These are phyloP conservation scores for Coemansia sp. DNA, from an alignment of 192 early-diverging fungal genomes.

Conservation along the genomic window DNA sequence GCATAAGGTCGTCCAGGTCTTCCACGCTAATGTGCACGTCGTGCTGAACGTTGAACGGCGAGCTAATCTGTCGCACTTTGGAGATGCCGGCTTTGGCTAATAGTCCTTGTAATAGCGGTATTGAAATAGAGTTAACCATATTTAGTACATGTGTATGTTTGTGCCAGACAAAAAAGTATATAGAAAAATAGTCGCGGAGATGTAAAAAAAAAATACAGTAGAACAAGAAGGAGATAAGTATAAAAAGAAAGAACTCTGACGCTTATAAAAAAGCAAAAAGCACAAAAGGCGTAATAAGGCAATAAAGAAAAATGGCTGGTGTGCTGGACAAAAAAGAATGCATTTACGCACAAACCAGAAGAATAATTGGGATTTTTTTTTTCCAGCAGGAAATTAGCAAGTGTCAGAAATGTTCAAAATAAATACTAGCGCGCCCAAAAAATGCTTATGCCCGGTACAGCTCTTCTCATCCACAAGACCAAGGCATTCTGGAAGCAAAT, in stretches of 20 bases:
- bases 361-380: no score
- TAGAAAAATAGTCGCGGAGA: neutral
- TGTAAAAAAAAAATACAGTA: slow-evolving; percentile 6
- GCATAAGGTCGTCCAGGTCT: slow-evolving; percentile 51
- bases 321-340: neutral
- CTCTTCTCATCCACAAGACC: no score
- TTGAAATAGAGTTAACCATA: slow-evolving; percentile 38
- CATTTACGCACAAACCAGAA: no score
- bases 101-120: slow-evolving; percentile 42
- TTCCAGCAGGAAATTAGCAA: no score
- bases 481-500: no score
- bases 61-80: slow-evolving; percentile 46
- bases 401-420: no score
- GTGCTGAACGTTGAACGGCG: slow-evolving; percentile 54
- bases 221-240: neutral
- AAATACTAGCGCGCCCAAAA: no score
- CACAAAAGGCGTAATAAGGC: slow-evolving; percentile 9
- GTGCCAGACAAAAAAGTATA: neutral
- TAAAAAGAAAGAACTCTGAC: no score
- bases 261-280: no score
- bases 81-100: slow-evolving; percentile 46
- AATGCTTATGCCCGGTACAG: no score
- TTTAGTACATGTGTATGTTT: neutral
- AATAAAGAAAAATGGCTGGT: slow-evolving; percentile 13
- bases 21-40: slow-evolving; percentile 55